These are phyloP conservation scores for Arthromyces matolae DNA, from an alignment of 768 basidiomycete species.

Conservation along the genomic window DNA sequence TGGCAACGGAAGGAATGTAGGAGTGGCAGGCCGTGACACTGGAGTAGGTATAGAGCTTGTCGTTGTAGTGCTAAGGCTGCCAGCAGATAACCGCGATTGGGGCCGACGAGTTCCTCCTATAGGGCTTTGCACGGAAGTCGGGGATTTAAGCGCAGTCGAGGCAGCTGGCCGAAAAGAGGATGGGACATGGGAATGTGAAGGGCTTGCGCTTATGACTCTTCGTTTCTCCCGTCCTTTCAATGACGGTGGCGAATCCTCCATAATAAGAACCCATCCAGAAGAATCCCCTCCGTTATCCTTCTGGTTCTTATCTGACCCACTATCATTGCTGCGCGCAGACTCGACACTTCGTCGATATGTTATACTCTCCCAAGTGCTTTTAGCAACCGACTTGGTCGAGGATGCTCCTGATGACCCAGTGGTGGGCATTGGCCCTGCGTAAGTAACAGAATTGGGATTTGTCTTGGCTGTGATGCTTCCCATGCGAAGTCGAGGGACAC, in stretches of 20 bases:
- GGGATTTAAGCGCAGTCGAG: constrained; percentile 44
- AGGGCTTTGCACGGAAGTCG: no score
- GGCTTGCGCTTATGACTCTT: constrained; percentile 50
- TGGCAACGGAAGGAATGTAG: constrained; percentile 74
- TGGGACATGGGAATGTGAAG: constrained; percentile 49
- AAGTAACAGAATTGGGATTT: constrained; percentile 35
- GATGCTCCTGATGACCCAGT: constrained; percentile 35
- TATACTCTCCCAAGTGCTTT: constrained; percentile 40
- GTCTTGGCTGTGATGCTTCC: constrained; percentile 64
- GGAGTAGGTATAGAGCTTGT: constrained; percentile 65
- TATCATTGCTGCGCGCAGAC: constrained; percentile 44
- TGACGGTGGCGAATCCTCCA: constrained; percentile 82
- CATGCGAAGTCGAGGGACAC: constrained; percentile 81
- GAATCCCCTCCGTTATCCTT: constrained; percentile 55
- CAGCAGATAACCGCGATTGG: constrained; percentile 69
- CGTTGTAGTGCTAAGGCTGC: constrained; percentile 45
- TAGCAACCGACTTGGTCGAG: constrained; percentile 37
- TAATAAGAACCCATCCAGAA: constrained; percentile 84
- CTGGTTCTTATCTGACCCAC: constrained; percentile 39
- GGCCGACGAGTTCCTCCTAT: constrained; percentile 56
- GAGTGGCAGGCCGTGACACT: constrained; percentile 68
- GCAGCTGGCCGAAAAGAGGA: constrained; percentile 47
- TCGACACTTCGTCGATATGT: constrained; percentile 40
- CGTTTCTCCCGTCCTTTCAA: constrained; percentile 56
- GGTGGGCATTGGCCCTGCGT: constrained; percentile 25